Evolutionary conservation across 768 basidiomycete genomes (phyloP).

Genomic region (Mycena chlorophos): DNA sequence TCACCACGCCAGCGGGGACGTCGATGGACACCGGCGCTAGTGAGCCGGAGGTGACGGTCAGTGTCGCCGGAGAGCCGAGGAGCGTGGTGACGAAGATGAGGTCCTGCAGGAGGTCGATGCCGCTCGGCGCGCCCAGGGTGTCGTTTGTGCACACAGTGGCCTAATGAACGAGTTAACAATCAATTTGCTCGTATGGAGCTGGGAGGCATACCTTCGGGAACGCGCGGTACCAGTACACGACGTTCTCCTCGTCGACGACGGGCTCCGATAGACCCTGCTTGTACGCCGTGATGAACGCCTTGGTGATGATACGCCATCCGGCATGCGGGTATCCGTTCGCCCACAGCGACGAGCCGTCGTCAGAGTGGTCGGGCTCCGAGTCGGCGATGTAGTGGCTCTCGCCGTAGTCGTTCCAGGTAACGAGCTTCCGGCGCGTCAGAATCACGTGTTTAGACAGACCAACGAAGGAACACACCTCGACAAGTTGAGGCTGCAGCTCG

Average conservation of each 20-base stretch:
- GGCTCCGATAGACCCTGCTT: slow-evolving; percentile 18
- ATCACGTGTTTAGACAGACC: not conserved
- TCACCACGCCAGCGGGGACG: slow-evolving; percentile 3
- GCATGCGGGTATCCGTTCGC: slow-evolving; percentile 22
- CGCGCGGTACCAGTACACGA: slow-evolving; percentile 26
- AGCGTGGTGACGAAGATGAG: slow-evolving; percentile 13
- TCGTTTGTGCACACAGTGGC: slow-evolving; percentile 6
- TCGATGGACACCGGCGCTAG: slow-evolving; percentile 5
- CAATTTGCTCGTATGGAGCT: not conserved
- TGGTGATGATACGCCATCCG: slow-evolving; percentile 22
- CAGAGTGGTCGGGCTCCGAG: slow-evolving; percentile 20
- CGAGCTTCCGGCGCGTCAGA: slow-evolving; percentile 14
- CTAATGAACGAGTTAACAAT: not conserved
- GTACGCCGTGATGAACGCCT: slow-evolving; percentile 23
- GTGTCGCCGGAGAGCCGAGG: slow-evolving; percentile 4
- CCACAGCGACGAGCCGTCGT: slow-evolving; percentile 22
- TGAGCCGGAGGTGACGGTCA: slow-evolving; percentile 12
- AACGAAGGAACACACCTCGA: slow-evolving; percentile 2
- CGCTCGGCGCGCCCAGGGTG: slow-evolving; percentile 12
- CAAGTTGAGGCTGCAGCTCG: slow-evolving; percentile 19
- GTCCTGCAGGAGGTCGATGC: slow-evolving; percentile 14
- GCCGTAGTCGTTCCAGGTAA: slow-evolving; percentile 51
- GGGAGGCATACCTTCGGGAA: slow-evolving; percentile 12
- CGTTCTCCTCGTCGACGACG: slow-evolving; percentile 16
- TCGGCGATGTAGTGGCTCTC: slow-evolving; percentile 41